Evolutionary conservation across 2,329 filamentous ascomycete genomes (phyloP), one percentile per base, ranked within the genome.

Genomic region (Cytospora chrysosperma): DNA sequence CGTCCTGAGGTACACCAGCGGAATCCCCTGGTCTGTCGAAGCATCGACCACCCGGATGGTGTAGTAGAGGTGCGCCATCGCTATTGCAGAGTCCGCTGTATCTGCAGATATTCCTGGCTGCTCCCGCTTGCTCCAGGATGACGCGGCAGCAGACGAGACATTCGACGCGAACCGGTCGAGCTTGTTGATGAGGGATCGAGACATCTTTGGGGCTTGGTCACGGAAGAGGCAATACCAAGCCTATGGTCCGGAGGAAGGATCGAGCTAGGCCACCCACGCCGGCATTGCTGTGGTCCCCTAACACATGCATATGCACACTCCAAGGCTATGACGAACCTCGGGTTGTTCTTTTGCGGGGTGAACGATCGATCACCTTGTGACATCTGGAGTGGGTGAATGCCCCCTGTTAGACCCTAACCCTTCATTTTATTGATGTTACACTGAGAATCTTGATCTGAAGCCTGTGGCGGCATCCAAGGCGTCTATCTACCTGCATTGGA

Each of bases 11-110:
- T 61, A 64, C 1, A 61, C 64, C 30, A 66, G 57, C 3, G 64
- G 64, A 19, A 66, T 6, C 6, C 64, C 64, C 24, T 61, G 64
- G 19, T 30, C 27, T 2, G 61, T 66, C 17, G 50, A 21, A 10
- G 50, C 57, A 40, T 66, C 64, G 32, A 66, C 43, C 12, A 66
- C 57, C 5, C 54, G 61, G 21, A 65, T 64, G 3, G 64, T 54
- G 30, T 57, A 65, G 32, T 61, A 64, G 34, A 47, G 13, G 53
- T 62, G 24, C 12, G 60, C 47, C 59, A 61, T 49, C 12, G 60
- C 47, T 56, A 61, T 49, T 26, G 53, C 21, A 49, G 37, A 12
- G 30, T 49, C 27, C 7, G 40, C 5, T 13, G 34, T 24, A 24
- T 49, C 32, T 17, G 59, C 37, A 13, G 43, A 24, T 1, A 27